Evolutionary conservation across 2,329 filamentous ascomycete species (phyloP).

Genomic region (Penicillium sp.): DNA sequence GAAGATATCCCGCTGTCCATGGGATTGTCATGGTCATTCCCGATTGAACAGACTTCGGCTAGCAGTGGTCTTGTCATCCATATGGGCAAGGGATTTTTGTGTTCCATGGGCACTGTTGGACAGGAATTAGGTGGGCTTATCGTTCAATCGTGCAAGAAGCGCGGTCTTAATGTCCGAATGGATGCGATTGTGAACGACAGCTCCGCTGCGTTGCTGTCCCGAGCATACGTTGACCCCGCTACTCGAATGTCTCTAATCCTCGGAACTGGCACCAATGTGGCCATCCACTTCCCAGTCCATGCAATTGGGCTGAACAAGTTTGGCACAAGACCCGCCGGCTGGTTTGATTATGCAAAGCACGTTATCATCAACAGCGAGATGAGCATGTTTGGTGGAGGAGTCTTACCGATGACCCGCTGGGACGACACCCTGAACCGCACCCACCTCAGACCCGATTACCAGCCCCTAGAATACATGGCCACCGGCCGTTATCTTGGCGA

Average conservation of each 20-base stretch:
- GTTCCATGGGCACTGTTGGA: slow-evolving; percentile 63
- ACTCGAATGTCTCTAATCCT: slow-evolving; percentile 68
- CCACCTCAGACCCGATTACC: slow-evolving; percentile 65
- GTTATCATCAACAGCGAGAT: slow-evolving; percentile 70
- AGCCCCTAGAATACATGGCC: slow-evolving; percentile 68
- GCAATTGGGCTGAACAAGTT: slow-evolving; percentile 62
- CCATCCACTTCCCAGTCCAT: slow-evolving; percentile 63
- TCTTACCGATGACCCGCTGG: slow-evolving; percentile 65
- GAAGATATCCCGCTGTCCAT: slow-evolving; percentile 54
- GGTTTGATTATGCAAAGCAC: slow-evolving; percentile 62
- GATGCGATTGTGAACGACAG: slow-evolving; percentile 69
- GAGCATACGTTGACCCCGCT: slow-evolving; percentile 64
- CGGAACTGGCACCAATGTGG: slow-evolving; percentile 68
- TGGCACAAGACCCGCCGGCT: slow-evolving; percentile 57
- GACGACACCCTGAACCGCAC: slow-evolving; percentile 63
- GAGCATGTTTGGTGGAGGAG: slow-evolving; percentile 66
- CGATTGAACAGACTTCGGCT: slow-evolving; percentile 67
- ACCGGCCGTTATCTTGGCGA: slow-evolving; percentile 69
- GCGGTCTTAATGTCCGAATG: slow-evolving; percentile 61
- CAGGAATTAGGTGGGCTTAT: slow-evolving; percentile 65
- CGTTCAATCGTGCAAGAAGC: slow-evolving; percentile 60
- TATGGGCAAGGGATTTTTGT: slow-evolving; percentile 70
- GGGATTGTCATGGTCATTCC: slow-evolving; percentile 70
- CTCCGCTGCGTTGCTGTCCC: slow-evolving; percentile 64
- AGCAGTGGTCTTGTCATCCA: slow-evolving; percentile 61